Percentiles rank a stretch among this genome's conserved stretches.
These are phyloP conservation scores for Vigna nakashimae DNA, from an alignment of 306 rosid species.

Conservation along the genomic window DNA sequence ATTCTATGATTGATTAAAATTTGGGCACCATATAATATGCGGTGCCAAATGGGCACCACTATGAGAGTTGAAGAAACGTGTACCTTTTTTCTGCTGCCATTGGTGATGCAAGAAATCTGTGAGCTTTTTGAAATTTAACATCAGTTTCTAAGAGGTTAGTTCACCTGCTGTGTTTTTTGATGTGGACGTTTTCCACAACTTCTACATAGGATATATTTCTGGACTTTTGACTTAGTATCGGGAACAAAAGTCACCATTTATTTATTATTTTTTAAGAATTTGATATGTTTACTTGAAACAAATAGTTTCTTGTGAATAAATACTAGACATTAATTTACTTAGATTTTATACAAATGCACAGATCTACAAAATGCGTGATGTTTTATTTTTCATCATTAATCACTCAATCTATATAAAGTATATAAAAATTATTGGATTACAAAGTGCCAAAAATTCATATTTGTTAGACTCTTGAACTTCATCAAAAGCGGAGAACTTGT, in stretches of 20 bases:
- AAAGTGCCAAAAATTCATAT: too few species aligned
- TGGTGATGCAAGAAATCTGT: background rate
- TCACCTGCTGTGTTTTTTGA: background rate
- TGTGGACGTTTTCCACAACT: background rate
- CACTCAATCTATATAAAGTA: too few species aligned
- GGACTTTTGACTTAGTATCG: background rate
- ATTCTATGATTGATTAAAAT: background rate
- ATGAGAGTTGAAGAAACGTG: background rate
- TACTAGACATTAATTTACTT: too few species aligned
- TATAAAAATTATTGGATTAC: too few species aligned
- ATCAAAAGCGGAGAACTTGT: too few species aligned
- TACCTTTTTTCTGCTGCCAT: conserved; percentile 44
- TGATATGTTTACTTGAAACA: too few species aligned
- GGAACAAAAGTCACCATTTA: background rate
- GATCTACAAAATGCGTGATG: too few species aligned
- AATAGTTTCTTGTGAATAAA: background rate
- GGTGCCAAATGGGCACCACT: too few species aligned
- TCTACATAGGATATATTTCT: background rate
- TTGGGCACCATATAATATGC: background rate
- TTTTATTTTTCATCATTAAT: too few species aligned
- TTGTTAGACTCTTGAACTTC: too few species aligned
- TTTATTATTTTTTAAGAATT: background rate
- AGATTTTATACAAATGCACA: too few species aligned
- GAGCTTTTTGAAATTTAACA: background rate
- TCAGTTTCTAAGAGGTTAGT: background rate